Base-by-base conservation (phyloP, 1,284 basidiomycete species). In the Tylopilus orsonianus region DNA sequence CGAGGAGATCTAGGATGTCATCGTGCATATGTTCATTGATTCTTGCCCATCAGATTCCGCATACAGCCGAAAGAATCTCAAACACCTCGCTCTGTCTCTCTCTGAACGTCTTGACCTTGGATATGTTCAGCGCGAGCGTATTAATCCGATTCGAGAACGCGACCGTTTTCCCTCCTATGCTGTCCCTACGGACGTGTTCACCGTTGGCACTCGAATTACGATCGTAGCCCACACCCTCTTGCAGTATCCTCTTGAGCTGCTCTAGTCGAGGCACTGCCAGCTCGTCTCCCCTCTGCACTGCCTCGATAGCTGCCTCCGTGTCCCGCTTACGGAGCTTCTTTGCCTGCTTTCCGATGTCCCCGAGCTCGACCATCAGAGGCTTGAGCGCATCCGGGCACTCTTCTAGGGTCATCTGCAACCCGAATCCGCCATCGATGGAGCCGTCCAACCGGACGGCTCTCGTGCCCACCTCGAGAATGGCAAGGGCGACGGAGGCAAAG, bases 121-220 rank as follows among this genome's bases (percentile, higher is more conserved):
- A 87, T 77, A 90, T 80, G 1, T 74, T 75, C 48, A 91, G 58
- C 53, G 85, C 83, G 5, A 91, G 73, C 18, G 73, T 76, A 64
- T 89, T 90, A 36, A 91, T 78, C 52, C 83, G 67, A 61, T 91
- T 91, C 32, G 83, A 77, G 61, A 92, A 84, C 42, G 78, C 71
- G 39, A 88, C 78, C 9, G 81, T 79, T 14, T 79, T 65, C 4
- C 82, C 81, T 59, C 85, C 75, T 7, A 82, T 63, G 60, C 83
- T 85, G 48, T 61, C 53, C 41, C 74, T 65, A 41, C 75, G 60
- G 6, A 0, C 5, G n/a, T 64, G 58, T 0, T 47, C 49, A 26
- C 60, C 62, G 22, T 65, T 64, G 37, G 46, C 59, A 59, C 24
- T 56, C 46, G 32, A 44, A 27, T 53, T 38, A 34, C 54, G 57